Percentiles rank a stretch among this genome's conserved stretches.
These are phyloP conservation scores for Boletus patriciae DNA, from an alignment of 768 basidiomycete genomes.

Conservation along the genomic window DNA sequence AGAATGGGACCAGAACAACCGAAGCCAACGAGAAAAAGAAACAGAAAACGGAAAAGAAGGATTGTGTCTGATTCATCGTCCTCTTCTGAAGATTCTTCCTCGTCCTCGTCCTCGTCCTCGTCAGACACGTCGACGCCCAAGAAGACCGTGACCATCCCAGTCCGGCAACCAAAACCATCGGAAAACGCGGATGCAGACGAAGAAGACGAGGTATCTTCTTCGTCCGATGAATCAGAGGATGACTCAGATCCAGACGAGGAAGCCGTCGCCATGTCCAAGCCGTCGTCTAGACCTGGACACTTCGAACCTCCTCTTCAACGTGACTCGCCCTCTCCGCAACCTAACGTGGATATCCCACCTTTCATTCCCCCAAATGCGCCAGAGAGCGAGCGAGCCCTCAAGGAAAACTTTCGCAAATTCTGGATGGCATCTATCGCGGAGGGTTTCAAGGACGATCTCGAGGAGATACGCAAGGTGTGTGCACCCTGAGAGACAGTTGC, in stretches of 20 bases:
- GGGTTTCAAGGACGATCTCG: conserved; percentile 82
- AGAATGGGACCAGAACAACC: conserved; percentile 31
- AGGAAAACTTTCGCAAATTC: conserved; percentile 73
- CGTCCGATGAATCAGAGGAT: conserved; percentile 17
- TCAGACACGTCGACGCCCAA: conserved; percentile 13
- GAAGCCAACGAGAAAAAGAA: conserved; percentile 44
- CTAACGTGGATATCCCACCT: conserved; percentile 45
- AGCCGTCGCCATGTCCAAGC: background rate
- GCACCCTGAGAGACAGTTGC: background rate
- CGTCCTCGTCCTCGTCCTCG: conserved; percentile 26
- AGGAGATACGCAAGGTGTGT: conserved; percentile 74
- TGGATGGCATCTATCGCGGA: conserved; percentile 86
- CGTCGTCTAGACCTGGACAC: background rate
- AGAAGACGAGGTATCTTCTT: conserved; percentile 12
- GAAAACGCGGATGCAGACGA: conserved; percentile 3
- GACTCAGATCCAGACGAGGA: conserved; percentile 5
- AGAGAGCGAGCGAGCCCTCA: conserved; percentile 53
- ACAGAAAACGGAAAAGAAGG: conserved; percentile 56
- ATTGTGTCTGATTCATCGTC: conserved; percentile 44
- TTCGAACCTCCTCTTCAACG: conserved; percentile 9
- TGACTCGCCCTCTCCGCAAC: conserved; percentile 28
- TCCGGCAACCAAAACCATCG: conserved; percentile 3
- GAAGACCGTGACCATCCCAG: conserved; percentile 10
- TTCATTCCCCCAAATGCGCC: conserved; percentile 48
- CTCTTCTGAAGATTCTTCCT: conserved; percentile 35